Evolutionary conservation across 164 flowering plant species (phyloP), one percentile per base, ranked within the genome.

Genomic region (Liriodendron chinense): DNA sequence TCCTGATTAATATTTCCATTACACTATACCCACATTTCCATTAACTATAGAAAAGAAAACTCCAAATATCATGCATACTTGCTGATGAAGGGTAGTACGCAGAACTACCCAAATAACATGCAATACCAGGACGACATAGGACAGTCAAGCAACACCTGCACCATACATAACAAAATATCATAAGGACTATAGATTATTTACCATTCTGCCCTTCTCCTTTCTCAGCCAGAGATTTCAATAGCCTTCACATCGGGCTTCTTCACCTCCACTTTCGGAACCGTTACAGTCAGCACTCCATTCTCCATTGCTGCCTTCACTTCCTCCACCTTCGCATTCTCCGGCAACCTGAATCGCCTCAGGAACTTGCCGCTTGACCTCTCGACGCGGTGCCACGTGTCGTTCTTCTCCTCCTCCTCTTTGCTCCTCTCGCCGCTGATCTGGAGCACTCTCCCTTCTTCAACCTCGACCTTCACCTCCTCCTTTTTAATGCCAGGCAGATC

Each of bases 401-500:
- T 79, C 75, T 83, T 83, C 76, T 85, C 85, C 28, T 83, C 86
- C 70, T 71, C 64, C 75, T 81, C 85, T 3, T 25, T 47, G 48
- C 64, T 74, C 77, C 83, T 71, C 81, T 83, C 83, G n/a, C 85
- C 85, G 62, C 82, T 75, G 2, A 84, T 84, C 81, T 81, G 76
- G 10, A 84, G 77, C 18, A 85, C 81, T 14, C 74, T 74, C n/a
- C 80, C 87, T n/a, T 85, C 85, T 47, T 85, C 84, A 0, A 85
- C 80, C 50, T 83, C 84, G 61, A 85, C 86, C 74, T 81, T 80
- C 74, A 83, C 83, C 65, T 81, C 84, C 22, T 83, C 87, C 73
- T 80, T 84, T 68, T 73, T 84, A 13, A 84, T 22, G 23, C 87
- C 87, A 6, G 87, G 87, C 0, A 85, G 70, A 22, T 85, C 84